A percentile compares a stretch with the other conserved stretches of the same genome.
Conservation (phyloP, 2,329 filamentous ascomycete genomes). For the Chrysoporthe cubensis region DNA sequence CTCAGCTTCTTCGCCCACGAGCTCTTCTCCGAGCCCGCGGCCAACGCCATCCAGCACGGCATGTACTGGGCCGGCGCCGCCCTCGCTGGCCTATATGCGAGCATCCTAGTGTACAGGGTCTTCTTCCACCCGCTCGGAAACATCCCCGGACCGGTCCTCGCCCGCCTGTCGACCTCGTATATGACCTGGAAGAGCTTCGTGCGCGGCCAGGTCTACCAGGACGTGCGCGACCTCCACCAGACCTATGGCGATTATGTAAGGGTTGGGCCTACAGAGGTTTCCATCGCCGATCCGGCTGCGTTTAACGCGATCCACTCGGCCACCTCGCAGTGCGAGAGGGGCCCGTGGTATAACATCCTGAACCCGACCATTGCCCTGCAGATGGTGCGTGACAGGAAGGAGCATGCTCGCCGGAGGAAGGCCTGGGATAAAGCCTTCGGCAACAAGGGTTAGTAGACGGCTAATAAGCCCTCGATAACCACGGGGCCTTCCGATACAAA, state of each 20-base stretch:
- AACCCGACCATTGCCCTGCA: slow-evolving; percentile 38
- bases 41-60: slow-evolving; percentile 8
- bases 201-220: slow-evolving; percentile 33
- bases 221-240: slow-evolving; percentile 31
- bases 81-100: slow-evolving; percentile 28
- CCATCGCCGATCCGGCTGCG: slow-evolving; percentile 37
- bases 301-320: slow-evolving; percentile 37
- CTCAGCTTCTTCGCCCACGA: slow-evolving; percentile 7
- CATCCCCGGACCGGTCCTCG: slow-evolving; percentile 14
- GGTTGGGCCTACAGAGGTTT: slow-evolving; percentile 39
- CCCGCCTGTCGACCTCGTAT: slow-evolving; percentile 31
- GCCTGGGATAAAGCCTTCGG: slow-evolving; percentile 41
- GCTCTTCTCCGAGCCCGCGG: slow-evolving; percentile 8
- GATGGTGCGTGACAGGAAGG: slow-evolving; percentile 37
- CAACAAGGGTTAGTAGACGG: slow-evolving; percentile 32
- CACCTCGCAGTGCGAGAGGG: slow-evolving; percentile 38
- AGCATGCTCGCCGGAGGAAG: slow-evolving; percentile 39
- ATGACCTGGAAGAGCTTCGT: slow-evolving; percentile 29
- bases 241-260: slow-evolving; percentile 32
- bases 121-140: slow-evolving; percentile 31
- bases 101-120: slow-evolving; percentile 32
- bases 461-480: neutral
- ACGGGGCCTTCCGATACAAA: neutral
- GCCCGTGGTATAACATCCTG: slow-evolving; percentile 40
- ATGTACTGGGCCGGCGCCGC: slow-evolving; percentile 8